Base-by-base conservation (phyloP, 106 monocot genomes). In the Apostasia shenzhenica region DNA sequence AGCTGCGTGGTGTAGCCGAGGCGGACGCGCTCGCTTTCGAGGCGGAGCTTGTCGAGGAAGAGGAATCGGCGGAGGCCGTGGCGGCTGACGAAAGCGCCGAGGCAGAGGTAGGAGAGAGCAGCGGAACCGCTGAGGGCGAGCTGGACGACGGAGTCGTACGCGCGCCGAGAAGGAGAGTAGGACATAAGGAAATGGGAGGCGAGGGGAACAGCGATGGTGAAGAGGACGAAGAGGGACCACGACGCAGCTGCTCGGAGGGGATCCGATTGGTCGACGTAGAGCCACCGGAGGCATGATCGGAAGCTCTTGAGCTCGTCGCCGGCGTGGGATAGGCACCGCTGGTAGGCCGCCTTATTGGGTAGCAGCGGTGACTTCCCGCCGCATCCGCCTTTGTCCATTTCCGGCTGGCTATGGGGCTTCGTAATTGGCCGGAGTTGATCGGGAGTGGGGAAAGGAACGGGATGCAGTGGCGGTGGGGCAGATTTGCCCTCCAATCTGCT, bases 261-360 rank as follows among this genome's bases (percentile, higher is more conserved):
- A 41, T 66, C 76, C 1, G 82, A 77, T 5, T 89, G 84, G 75
- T 97, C 92, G 39, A 92, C 77, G 78, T 89, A 92, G 73, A 92
- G 80, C 86, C 84, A 97, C 13, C 95, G 78, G 8, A 97, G 89
- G 59, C 80, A 85, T 0, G 80, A 78, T 0, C 95, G 82, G 86
- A 97, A 97, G 77, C 53, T 78, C 2, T 54, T 64, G n/a, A 92
- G 89, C 89, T 97, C 95, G 77, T 97, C 95, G 62, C 73, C 70
- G 14, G 84, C 74, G 64, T 63, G 77, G 49, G 92, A 92, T 11
- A 67, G 13, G 82, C 74, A 69, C 0, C 95, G 80, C 9, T 49
- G n/a, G 77, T 86, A 85, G 3, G 59, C 4, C 6, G 6, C 8
- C 63, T 49, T 55, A 47, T 14, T 26, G 1, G 76, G 57, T 0